Evolutionary conservation across 306 rosid species (phyloP).

Genomic region (Trifolium subterraneum): DNA sequence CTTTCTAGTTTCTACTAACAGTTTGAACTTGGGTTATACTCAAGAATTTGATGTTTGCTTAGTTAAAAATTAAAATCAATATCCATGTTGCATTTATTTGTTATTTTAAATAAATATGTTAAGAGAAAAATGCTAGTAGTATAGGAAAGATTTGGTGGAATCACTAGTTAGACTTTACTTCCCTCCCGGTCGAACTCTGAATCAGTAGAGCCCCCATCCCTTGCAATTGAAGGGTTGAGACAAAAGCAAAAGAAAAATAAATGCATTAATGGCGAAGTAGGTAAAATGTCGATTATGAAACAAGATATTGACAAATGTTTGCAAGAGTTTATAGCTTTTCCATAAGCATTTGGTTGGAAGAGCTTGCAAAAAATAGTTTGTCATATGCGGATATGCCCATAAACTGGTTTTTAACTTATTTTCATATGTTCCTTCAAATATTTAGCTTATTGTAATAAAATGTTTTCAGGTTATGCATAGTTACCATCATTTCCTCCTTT

Average conservation of each 20-base stretch:
- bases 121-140: background rate
- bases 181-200: too few species aligned
- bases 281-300: background rate
- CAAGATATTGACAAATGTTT: background rate
- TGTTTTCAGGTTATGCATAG: background rate
- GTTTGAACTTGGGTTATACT: too few species aligned
- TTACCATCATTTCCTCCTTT: background rate
- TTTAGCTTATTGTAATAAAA: background rate
- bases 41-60: background rate
- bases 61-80: too few species aligned
- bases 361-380: background rate
- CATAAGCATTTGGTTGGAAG: background rate
- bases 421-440: background rate
- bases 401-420: background rate
- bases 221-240: too few species aligned
- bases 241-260: background rate
- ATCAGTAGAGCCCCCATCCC: too few species aligned
- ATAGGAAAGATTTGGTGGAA: background rate
- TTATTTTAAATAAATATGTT: background rate
- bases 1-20: constrained; percentile 18
- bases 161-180: too few species aligned
- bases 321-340: background rate
- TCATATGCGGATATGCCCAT: background rate
- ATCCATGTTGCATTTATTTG: background rate
- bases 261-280: background rate